Base-by-base conservation (phyloP, 345 rosid species). In the Populus davidiana region DNA sequence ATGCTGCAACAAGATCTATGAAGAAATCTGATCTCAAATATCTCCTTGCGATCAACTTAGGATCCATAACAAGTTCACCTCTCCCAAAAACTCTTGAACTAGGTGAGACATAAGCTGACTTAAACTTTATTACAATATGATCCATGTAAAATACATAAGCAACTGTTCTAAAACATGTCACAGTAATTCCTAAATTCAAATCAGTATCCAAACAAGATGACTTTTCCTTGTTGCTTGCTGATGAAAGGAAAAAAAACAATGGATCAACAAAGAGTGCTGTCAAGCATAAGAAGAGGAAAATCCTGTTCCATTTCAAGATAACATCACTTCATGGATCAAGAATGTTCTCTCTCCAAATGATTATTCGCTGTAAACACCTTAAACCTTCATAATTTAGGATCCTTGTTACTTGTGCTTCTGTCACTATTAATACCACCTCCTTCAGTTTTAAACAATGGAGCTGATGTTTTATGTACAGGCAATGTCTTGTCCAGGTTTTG, bases 181-280 rank as follows among this genome's bases (percentile, higher is more conserved):
- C 83, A 12, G 86, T 86, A 20, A 95, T 91, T 20, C 93, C 94
- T 74, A 93, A 82, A 31, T 85, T 89, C 87, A 81, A 72, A 77
- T 90, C 93, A 36, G 87, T 83, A 20, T 79, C 84, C 92, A 88
- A 83, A 80, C 94, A 91, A 0, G 90, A 82, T 18, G 93, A 76
- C 21, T 78, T 29, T 41, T 73, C 91, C 63, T 83, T 83, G 33
- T 65, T 81, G 35, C 71, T 78, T 0, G 90, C 89, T 14, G 91
- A 89, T 23, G 98, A 94, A 8, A 91, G 85, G 81, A 89, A 91
- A 71, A 91, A 91, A 78, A 91, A 90, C 86, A 91, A 84, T 47
- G 96, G 97, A 82, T 95, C 98, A 4, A 91, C 90, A 74, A 91
- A 93, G 11, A 93, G 89, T n/a, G 96, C 93, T 10, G 93, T 84